Conservation (phyloP, 441 rosid species). For the Theobroma grandiflorum region DNA sequence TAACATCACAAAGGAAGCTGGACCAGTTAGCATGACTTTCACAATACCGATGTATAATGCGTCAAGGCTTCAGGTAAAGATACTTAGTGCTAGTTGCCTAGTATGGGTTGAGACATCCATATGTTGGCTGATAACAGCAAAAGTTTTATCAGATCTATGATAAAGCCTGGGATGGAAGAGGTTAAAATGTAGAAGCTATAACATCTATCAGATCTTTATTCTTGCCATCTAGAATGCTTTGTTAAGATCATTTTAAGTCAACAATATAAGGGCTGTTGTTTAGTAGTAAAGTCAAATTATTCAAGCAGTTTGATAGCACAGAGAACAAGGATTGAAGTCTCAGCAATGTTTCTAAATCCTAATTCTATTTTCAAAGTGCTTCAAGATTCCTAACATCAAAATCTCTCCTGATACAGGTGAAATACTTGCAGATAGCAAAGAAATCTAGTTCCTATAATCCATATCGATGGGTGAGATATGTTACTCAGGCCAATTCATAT, state of each 20-base stretch:
- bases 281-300: not conserved
- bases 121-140: constrained; percentile 10
- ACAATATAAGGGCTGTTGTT: not conserved
- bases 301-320: not conserved
- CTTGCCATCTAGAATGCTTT: not conserved
- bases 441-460: constrained; percentile 83
- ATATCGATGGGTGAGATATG: constrained; percentile 98
- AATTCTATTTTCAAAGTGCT: not conserved
- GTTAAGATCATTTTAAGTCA: not conserved
- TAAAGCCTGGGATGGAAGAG: not conserved
- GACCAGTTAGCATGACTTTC: constrained; percentile 98
- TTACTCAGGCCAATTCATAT: constrained; percentile 95
- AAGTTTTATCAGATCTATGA: not conserved
- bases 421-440: constrained; percentile 97
- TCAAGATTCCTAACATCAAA: not conserved
- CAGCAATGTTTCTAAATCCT: constrained; percentile 5
- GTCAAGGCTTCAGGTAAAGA: constrained; percentile 89
- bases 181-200: not conserved
- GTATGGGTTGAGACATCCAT: not conserved
- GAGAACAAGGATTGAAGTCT: not conserved
- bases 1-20: constrained; percentile 91
- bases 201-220: not conserved
- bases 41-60: constrained; percentile 96
- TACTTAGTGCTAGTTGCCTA: constrained; percentile 9
- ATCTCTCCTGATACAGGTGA: constrained; percentile 68